Conservation (phyloP, 2,329 filamentous ascomycete genomes). For the Zymoseptoria brevis region DNA sequence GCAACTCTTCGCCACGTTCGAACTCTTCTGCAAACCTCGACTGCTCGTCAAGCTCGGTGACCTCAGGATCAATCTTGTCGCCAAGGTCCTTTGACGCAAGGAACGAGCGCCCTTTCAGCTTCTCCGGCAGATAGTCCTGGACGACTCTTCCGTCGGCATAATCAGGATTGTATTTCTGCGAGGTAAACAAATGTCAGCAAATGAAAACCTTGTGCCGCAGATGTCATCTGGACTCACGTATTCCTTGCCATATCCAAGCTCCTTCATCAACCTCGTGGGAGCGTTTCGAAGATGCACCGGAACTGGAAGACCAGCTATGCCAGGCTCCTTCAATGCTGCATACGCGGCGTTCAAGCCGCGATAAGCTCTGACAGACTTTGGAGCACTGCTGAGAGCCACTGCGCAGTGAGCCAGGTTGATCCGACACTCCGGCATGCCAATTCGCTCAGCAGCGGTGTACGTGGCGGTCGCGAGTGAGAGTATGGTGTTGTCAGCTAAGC, state of each 20-base stretch:
- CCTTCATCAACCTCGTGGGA: slow-evolving; percentile 85
- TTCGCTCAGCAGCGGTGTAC: slow-evolving; percentile 81
- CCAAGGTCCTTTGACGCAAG: slow-evolving; percentile 75
- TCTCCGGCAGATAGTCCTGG: slow-evolving; percentile 85
- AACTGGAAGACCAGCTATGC: slow-evolving; percentile 70
- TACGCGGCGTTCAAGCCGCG: slow-evolving; percentile 73
- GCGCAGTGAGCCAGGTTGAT: slow-evolving; percentile 86
- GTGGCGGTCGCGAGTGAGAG: slow-evolving; percentile 76
- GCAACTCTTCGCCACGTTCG: slow-evolving; percentile 14
- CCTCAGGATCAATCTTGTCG: slow-evolving; percentile 59
- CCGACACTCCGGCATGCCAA: slow-evolving; percentile 89
- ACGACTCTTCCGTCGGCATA: slow-evolving; percentile 72
- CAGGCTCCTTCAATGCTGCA: slow-evolving; percentile 71
- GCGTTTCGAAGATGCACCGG: slow-evolving; percentile 87
- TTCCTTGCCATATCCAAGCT: slow-evolving; percentile 78
- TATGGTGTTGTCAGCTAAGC: slow-evolving; percentile 77
- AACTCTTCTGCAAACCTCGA: slow-evolving; percentile 12
- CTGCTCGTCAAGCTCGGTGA: slow-evolving; percentile 20
- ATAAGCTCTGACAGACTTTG: slow-evolving; percentile 83
- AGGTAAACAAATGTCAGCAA: background rate
- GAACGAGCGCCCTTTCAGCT: slow-evolving; percentile 62
- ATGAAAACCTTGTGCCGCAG: background rate
- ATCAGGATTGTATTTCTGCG: slow-evolving; percentile 79
- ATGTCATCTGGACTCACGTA: slow-evolving; percentile 43
- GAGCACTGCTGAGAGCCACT: slow-evolving; percentile 69